Percentiles rank a stretch among this genome's conserved stretches.
phyloP scores from a whole-genome alignment of 139 green algal genomes.

The Gonium pectorale region DNA sequence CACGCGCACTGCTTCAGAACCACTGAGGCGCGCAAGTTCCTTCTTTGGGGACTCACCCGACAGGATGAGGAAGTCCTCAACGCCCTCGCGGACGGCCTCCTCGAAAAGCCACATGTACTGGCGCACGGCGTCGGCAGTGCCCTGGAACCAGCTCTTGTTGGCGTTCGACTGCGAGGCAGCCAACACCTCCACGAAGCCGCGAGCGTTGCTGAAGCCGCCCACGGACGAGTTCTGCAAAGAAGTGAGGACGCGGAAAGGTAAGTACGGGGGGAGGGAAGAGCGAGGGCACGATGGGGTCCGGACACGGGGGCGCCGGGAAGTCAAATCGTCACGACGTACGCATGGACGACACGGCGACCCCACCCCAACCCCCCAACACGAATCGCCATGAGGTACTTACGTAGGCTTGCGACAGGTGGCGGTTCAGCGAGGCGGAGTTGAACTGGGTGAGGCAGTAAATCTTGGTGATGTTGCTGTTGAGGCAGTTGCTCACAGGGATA shows the following conservation, averaged over 20 bases:
- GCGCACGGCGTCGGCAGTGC: slow-evolving; percentile 97
- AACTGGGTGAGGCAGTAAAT: slow-evolving; percentile 99
- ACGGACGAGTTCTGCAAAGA: slow-evolving; percentile 92
- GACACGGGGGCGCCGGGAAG: too few species aligned
- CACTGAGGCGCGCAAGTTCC: too few species aligned
- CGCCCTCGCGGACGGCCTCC: slow-evolving; percentile 85
- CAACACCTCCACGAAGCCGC: slow-evolving; percentile 99
- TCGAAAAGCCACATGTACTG: slow-evolving; percentile 99
- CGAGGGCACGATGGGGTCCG: too few species aligned
- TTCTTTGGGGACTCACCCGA: slow-evolving; percentile 84
- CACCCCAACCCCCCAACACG: too few species aligned
- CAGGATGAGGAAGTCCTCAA: slow-evolving; percentile 99
- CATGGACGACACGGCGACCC: too few species aligned
- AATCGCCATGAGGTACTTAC: too few species aligned
- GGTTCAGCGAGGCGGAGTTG: slow-evolving; percentile 99
- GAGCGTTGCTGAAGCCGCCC: slow-evolving; percentile 81
- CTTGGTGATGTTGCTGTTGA: slow-evolving; percentile 99
- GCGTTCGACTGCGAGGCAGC: slow-evolving; percentile 92
- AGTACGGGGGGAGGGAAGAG: too few species aligned
- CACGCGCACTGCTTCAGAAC: too few species aligned
- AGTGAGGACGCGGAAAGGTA: too few species aligned
- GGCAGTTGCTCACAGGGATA: slow-evolving; percentile 99
- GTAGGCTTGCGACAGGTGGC: slow-evolving; percentile 97
- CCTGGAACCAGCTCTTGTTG: slow-evolving; percentile 98
- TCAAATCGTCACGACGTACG: too few species aligned